A percentile compares a stretch with the other conserved stretches of the same genome.
Evolutionary conservation across 768 basidiomycete genomes (phyloP).

Genomic region (Calvatia gigantea): DNA sequence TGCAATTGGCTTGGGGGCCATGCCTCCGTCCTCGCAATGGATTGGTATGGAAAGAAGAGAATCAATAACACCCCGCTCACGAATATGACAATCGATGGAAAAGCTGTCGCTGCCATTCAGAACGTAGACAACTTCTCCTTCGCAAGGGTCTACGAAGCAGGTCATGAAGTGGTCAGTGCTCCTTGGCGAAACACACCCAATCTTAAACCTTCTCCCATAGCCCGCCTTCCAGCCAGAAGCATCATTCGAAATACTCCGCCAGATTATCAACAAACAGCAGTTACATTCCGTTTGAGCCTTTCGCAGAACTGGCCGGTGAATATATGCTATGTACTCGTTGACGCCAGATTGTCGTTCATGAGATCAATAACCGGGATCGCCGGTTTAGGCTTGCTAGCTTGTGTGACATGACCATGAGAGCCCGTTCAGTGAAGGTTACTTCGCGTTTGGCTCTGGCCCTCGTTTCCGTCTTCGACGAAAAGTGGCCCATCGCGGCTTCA

Average conservation of each 20-base stretch:
- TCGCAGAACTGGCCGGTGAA: background rate
- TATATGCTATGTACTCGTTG: too few relatives aligned
- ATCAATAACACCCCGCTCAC: slow-evolving; percentile 34
- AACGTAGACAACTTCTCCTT: slow-evolving; percentile 68
- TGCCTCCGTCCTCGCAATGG: slow-evolving; percentile 39
- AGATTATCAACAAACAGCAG: slow-evolving; percentile 47
- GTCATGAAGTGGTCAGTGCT: slow-evolving; percentile 58
- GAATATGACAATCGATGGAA: slow-evolving; percentile 56
- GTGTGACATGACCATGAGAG: too few relatives aligned
- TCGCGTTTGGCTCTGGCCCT: too few relatives aligned
- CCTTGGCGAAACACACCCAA: background rate
- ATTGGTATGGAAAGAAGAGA: slow-evolving; percentile 40
- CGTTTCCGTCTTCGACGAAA: too few relatives aligned
- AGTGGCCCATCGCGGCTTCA: too few relatives aligned
- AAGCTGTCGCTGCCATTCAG: slow-evolving; percentile 52
- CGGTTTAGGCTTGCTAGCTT: background rate
- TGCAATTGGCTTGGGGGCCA: slow-evolving; percentile 48
- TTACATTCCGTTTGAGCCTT: slow-evolving; percentile 42
- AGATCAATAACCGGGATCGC: background rate
- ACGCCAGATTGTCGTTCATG: too few relatives aligned
- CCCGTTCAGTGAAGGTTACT: too few relatives aligned
- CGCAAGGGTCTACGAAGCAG: slow-evolving; percentile 60
- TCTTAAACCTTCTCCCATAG: slow-evolving; percentile 25
- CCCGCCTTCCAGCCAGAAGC: slow-evolving; percentile 61
- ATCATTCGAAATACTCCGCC: slow-evolving; percentile 55